A percentile compares a stretch with the other conserved stretches of the same genome.
These are phyloP conservation scores for Hypericum androsaemum DNA, from an alignment of 345 rosid species.

Conservation along the genomic window DNA sequence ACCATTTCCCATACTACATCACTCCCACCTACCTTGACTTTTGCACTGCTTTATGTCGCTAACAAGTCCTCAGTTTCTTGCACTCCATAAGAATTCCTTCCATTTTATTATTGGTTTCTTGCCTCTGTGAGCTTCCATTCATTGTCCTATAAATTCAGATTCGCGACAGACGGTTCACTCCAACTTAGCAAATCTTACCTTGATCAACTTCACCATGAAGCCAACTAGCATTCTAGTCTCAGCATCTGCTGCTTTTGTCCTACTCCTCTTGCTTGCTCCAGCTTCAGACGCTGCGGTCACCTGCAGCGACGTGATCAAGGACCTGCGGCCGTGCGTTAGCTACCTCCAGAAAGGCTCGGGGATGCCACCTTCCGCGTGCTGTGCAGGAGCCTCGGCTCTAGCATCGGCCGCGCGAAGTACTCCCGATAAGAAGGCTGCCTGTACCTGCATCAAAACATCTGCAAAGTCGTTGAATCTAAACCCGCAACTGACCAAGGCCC, in stretches of 20 bases:
- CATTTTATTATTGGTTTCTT: slow-evolving; percentile 8
- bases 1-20: background rate
- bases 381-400: slow-evolving; percentile 42
- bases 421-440: slow-evolving; percentile 53
- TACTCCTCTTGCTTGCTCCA: slow-evolving; percentile 22
- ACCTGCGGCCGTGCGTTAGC: slow-evolving; percentile 58
- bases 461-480: slow-evolving; percentile 43
- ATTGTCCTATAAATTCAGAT: slow-evolving; percentile 11
- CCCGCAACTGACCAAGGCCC: slow-evolving; percentile 43
- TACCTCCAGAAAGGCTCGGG: slow-evolving; percentile 55
- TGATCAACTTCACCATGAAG: slow-evolving; percentile 12
- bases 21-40: slow-evolving; percentile 7
- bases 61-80: slow-evolving; percentile 8
- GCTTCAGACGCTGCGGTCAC: slow-evolving; percentile 40
- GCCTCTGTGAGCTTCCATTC: slow-evolving; percentile 3
- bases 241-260: slow-evolving; percentile 14
- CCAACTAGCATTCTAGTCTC: slow-evolving; percentile 8
- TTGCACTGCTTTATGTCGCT: background rate
- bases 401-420: slow-evolving; percentile 38
- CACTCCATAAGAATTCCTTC: slow-evolving; percentile 4
- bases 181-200: background rate
- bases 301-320: slow-evolving; percentile 47
- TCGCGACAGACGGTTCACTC: background rate
- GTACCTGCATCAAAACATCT: slow-evolving; percentile 55
- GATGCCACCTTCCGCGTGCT: slow-evolving; percentile 48